Conservation (phyloP, 768 basidiomycete genomes). For the Hypholoma fasciculare region DNA sequence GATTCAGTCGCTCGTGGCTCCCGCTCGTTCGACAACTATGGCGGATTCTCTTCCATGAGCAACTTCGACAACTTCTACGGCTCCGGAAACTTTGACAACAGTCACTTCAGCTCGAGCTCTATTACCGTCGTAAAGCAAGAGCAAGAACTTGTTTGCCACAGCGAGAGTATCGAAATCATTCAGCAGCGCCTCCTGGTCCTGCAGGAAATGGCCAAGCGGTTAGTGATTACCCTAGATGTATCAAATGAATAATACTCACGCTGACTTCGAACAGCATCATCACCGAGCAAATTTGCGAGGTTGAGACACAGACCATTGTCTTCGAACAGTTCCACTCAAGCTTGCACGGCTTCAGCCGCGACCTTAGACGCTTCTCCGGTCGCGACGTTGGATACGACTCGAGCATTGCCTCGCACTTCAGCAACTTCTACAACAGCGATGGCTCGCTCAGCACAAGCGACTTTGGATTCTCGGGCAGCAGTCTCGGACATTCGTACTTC, state of each 20-base stretch:
- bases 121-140: slow-evolving; percentile 31
- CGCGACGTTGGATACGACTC: slow-evolving; percentile 40
- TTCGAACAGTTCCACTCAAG: slow-evolving; percentile 44
- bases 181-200: slow-evolving; percentile 47
- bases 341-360: slow-evolving; percentile 39
- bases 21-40: slow-evolving; percentile 36
- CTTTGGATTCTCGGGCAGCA: slow-evolving; percentile 39
- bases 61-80: slow-evolving; percentile 51
- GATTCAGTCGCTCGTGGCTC: slow-evolving; percentile 14
- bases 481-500: slow-evolving; percentile 38
- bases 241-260: background rate
- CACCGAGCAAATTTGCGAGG: slow-evolving; percentile 47
- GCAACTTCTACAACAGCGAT: slow-evolving; percentile 32
- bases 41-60: slow-evolving; percentile 34
- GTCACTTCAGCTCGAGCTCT: slow-evolving; percentile 27
- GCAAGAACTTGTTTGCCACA: slow-evolving; percentile 39
- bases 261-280: slow-evolving; percentile 33
- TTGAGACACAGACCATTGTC: slow-evolving; percentile 46
- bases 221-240: background rate
- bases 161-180: slow-evolving; percentile 36
- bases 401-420: slow-evolving; percentile 33
- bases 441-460: slow-evolving; percentile 37
- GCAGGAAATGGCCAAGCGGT: slow-evolving; percentile 49
- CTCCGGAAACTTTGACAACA: slow-evolving; percentile 41
- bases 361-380: slow-evolving; percentile 39